These are phyloP conservation scores for Ceratocystis destructans DNA, from an alignment of 2,329 filamentous ascomycete genomes.

Conservation along the genomic window DNA sequence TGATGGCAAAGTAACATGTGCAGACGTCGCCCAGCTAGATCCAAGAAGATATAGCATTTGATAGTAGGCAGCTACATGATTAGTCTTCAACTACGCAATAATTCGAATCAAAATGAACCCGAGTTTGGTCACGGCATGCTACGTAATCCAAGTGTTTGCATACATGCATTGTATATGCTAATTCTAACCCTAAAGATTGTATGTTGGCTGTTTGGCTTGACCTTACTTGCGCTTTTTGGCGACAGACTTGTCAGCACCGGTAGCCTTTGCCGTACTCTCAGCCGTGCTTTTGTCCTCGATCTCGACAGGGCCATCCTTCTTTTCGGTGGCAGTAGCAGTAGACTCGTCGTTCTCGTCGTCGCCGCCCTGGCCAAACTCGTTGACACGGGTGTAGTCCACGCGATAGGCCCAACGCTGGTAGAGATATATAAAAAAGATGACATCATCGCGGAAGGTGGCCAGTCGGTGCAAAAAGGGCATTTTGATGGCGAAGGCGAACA, in stretches of 20 bases:
- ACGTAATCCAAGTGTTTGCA: neutral
- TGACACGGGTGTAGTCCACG: conserved; percentile 80
- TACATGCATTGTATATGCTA: neutral
- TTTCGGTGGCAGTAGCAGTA: conserved; percentile 25
- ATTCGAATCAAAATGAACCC: neutral
- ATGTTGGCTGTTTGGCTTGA: neutral
- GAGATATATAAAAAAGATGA: conserved; percentile 96
- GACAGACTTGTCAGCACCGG: conserved; percentile 36
- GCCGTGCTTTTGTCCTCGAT: conserved; percentile 26
- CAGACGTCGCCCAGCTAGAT: conserved; percentile 51
- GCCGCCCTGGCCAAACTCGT: conserved; percentile 97
- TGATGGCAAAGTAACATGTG: conserved; percentile 55
- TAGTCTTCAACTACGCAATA: neutral
- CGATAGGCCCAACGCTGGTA: conserved; percentile 92
- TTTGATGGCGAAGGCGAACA: conserved; percentile 98
- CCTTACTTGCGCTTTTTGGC: conserved; percentile 31
- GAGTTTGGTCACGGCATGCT: too few relatives aligned
- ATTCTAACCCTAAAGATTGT: neutral
- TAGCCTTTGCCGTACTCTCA: conserved; percentile 31
- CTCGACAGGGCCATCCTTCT: conserved; percentile 29
- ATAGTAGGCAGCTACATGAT: neutral
- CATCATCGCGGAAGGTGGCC: conserved; percentile 82
- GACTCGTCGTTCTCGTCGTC: conserved; percentile 51
- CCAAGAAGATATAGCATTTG: conserved; percentile 41
- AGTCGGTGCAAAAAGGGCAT: conserved; percentile 92